phyloP scores from a whole-genome alignment of 2,329 filamentous ascomycete species.

The Grosmannia penicillata region DNA sequence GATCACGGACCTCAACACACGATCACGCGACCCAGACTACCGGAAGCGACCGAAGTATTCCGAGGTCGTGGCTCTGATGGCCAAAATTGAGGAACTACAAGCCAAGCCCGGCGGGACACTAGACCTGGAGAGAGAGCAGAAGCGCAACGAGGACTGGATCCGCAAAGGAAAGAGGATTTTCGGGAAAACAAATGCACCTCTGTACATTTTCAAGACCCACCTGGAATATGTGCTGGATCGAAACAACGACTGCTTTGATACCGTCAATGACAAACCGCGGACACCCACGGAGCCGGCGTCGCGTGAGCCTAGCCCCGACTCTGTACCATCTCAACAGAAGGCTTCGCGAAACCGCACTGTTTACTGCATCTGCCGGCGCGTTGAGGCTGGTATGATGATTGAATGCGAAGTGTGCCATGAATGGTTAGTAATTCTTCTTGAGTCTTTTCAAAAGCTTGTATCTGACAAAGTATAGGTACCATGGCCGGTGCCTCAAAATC shows the following conservation, averaged over 20 bases:
- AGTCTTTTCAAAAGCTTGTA: background rate
- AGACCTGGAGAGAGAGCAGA: conserved; percentile 87
- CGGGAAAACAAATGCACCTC: conserved; percentile 89
- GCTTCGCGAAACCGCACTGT: conserved; percentile 59
- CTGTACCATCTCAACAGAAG: conserved; percentile 38
- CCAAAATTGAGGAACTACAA: conserved; percentile 74
- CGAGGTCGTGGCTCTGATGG: conserved; percentile 83
- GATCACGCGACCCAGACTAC: conserved; percentile 61
- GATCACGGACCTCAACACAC: conserved; percentile 68
- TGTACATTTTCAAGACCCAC: conserved; percentile 89
- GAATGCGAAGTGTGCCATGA: conserved; percentile 97
- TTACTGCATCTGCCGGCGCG: conserved; percentile 88
- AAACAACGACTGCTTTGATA: conserved; percentile 83
- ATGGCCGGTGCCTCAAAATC: conserved; percentile 96
- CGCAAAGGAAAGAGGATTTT: conserved; percentile 93
- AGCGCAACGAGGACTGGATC: conserved; percentile 98
- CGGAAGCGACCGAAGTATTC: conserved; percentile 70
- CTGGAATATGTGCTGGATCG: conserved; percentile 87
- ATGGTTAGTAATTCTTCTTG: conserved; percentile 46
- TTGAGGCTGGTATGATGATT: conserved; percentile 98
- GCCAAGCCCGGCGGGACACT: conserved; percentile 84
- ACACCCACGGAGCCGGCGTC: conserved; percentile 86
- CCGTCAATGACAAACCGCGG: conserved; percentile 68
- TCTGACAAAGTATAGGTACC: conserved; percentile 49
- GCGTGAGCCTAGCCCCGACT: conserved; percentile 53